Base-by-base conservation (phyloP, 176 grass and related monocot species). In the Hordeum marinum region DNA sequence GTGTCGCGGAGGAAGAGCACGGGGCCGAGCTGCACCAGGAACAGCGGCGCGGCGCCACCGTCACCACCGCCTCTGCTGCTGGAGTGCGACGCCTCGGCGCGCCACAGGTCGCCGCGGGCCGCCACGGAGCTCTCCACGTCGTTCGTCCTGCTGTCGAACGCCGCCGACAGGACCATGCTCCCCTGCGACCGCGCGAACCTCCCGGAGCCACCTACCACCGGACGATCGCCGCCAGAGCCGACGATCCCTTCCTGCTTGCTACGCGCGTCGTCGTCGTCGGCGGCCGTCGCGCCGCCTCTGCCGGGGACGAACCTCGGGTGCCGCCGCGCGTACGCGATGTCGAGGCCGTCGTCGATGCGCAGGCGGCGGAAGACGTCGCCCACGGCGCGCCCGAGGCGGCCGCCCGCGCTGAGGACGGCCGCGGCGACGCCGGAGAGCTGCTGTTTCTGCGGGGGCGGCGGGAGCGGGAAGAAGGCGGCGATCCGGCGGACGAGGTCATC, bases 21-120 rank as follows among this genome's bases (percentile, higher is more conserved):
- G 5, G 92, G 92, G 3, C 92, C 92, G 12, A 94, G 83, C 86
- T 94, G 92, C 21, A 94, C 81, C 12, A 94, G 80, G 89, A 94
- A 94, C 66, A 84, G 80, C 27, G 72, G 72, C 40, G 79, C 68
- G 5, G 13, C 59, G 11, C 35, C 68, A 11, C 54, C 78, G 9
- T 60, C 74, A 13, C 65, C 57, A 0, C 9, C 36, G 23, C 61
- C 48, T 32, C 68, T 72, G 17, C 29, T 76, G 68, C 86, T 85
- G 66, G 63, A 71, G 65, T 89, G 86, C 7, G 92, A 91, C 11
- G 89, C 92, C 83, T 94, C 92, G 3, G 84, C 88, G 29, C 92
- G 89, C 89, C 89, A 94, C 57, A 89, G 83, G 31, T 87, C 89
- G 40, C 89, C 92, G 67, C 89, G 86, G 14, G 89, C 92, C 13